A percentile compares a stretch with the other conserved stretches of the same genome.
Evolutionary conservation across 208 protist genomes (phyloP).

Genomic region (Crithidia bombi): DNA sequence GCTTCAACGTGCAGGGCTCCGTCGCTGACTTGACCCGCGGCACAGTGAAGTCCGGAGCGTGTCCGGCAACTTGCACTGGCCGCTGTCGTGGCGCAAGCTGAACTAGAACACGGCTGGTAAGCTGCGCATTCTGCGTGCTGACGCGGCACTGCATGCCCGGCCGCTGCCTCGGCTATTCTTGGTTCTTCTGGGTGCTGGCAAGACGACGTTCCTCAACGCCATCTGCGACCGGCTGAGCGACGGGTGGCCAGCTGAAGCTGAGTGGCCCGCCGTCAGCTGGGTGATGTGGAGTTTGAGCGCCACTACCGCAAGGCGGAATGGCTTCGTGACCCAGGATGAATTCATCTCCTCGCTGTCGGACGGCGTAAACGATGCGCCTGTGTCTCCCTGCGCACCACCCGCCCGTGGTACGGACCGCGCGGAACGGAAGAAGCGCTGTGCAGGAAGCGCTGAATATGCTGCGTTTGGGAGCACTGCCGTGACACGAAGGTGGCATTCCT

Average conservation of each 20-base stretch:
- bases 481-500: constrained; percentile 82
- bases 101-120: constrained; percentile 58
- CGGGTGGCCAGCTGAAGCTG: constrained; percentile 41
- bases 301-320: constrained; percentile 67
- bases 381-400: constrained; percentile 79
- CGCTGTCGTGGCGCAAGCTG: constrained; percentile 79
- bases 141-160: constrained; percentile 76
- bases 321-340: constrained; percentile 87
- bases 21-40: constrained; percentile 51
- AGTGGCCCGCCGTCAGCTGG: constrained; percentile 64
- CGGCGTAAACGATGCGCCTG: constrained; percentile 69
- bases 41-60: constrained; percentile 35
- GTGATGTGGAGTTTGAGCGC: constrained; percentile 61
- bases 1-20: constrained; percentile 49
- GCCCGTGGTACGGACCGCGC: constrained; percentile 43
- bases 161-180: constrained; percentile 83
- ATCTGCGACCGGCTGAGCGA: constrained; percentile 70
- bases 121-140: constrained; percentile 64
- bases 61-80: constrained; percentile 46
- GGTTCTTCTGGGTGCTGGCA: constrained; percentile 84
- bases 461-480: constrained; percentile 57
- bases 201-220: constrained; percentile 90
- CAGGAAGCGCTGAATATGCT: constrained; percentile 73
- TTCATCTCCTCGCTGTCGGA: constrained; percentile 71
- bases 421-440: constrained; percentile 62